These are phyloP conservation scores for Ensete ventricosum DNA, from an alignment of 176 grass and related monocot genomes.

Conservation along the genomic window DNA sequence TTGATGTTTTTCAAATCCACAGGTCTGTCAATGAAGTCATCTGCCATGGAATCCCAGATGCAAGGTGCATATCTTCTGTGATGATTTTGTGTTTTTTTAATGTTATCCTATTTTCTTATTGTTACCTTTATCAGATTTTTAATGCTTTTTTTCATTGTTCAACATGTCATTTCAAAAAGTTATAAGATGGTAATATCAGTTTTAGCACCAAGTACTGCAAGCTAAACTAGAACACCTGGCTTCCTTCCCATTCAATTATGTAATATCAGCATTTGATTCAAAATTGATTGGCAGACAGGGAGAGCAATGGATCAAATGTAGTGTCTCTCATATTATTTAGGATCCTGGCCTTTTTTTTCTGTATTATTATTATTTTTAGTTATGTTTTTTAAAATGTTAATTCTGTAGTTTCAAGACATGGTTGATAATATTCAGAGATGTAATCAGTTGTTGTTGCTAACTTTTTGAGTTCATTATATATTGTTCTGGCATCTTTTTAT, in stretches of 20 bases:
- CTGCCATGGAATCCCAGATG: slow-evolving; percentile 98
- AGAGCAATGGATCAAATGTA: too few species aligned
- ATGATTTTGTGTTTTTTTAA: not conserved
- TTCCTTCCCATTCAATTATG: not conserved
- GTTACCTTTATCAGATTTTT: not conserved
- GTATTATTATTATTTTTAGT: too few species aligned
- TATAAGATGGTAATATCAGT: not conserved
- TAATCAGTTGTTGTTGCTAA: too few species aligned
- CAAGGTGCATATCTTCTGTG: slow-evolving; percentile 39
- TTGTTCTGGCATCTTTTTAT: too few species aligned
- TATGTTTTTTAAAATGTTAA: too few species aligned
- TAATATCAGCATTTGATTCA: not conserved
- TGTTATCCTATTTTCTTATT: not conserved
- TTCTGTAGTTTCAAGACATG: too few species aligned
- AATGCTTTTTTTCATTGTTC: too few species aligned
- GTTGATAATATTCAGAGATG: too few species aligned
- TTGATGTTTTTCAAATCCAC: slow-evolving; percentile 18
- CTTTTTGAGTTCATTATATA: too few species aligned
- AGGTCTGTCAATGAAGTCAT: slow-evolving; percentile 99
- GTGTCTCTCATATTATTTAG: too few species aligned
- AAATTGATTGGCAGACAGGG: not conserved
- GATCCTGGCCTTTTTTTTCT: too few species aligned
- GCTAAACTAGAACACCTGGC: not conserved
- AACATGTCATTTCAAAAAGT: too few species aligned
- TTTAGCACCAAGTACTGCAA: not conserved